phyloP scores from a whole-genome alignment of 2,329 filamentous ascomycete genomes.

The Teratosphaeriaceae sp. region DNA sequence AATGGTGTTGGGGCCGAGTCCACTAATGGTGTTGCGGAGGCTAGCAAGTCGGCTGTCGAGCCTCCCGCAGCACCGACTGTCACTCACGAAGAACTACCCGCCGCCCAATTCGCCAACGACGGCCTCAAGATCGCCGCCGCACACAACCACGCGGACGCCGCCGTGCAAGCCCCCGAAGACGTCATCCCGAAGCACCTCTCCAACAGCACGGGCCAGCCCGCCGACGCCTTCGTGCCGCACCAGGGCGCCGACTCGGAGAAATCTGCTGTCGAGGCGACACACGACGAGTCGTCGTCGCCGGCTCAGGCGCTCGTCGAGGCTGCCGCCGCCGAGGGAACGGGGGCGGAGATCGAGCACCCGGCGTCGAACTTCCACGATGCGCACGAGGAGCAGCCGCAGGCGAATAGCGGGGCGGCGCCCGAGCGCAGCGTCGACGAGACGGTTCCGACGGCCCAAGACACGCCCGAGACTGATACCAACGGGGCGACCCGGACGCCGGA shows the following conservation, averaged over 20 bases:
- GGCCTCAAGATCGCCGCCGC: slow-evolving; percentile 18
- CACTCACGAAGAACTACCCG: not conserved
- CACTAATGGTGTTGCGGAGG: not conserved
- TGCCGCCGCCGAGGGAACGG: slow-evolving; percentile 16
- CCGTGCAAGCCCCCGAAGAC: slow-evolving; percentile 9
- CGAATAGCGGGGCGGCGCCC: not conserved
- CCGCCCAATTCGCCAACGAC: slow-evolving; percentile 9
- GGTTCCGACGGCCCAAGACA: slow-evolving; percentile 1
- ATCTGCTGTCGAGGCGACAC: slow-evolving; percentile 5
- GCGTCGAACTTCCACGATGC: slow-evolving; percentile 17
- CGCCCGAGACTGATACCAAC: no score
- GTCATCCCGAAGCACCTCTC: slow-evolving; percentile 16
- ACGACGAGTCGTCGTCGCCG: slow-evolving; percentile 1
- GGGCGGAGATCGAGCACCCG: slow-evolving; percentile 14
- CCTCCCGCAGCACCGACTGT: no score
- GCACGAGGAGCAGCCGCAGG: slow-evolving; percentile 5
- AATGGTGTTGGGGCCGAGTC: no score
- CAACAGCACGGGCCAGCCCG: slow-evolving; percentile 15
- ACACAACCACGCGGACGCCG: slow-evolving; percentile 13
- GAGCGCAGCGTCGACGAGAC: no score
- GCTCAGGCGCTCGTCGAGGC: slow-evolving; percentile 17
- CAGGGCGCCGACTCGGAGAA: slow-evolving; percentile 12
- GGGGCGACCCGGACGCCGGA: no score
- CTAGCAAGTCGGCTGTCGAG: no score
- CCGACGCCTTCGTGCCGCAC: slow-evolving; percentile 17